Evolutionary conservation across 306 rosid species (phyloP), one percentile per base, ranked within the genome.

Genomic region (Rosa rugosa): DNA sequence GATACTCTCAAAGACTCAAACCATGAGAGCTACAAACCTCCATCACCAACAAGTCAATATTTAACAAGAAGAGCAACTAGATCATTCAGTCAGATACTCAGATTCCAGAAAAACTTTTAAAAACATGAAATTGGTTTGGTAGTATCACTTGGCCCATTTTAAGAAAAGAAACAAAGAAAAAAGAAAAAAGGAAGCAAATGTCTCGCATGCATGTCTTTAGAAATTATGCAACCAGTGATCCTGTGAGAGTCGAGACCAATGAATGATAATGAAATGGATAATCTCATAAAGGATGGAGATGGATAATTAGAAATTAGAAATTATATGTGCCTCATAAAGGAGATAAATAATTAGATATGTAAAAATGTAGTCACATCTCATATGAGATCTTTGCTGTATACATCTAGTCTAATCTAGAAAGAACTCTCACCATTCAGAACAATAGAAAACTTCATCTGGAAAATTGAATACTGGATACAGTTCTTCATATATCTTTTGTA

Each of bases 391-490:
- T 40, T 17, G 13, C 49, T 40, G 49, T 18, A 17, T 25, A 16
- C 20, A 31, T 64, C 34, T 12, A 20, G 14, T 66, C 45, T 17
- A 41, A 68, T 68, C 51, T 68, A n/a, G 49, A 20, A 20, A 42
- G 36, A 42, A n/a, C 34, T 68, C 72, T 68, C 72, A 41, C 34
- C 14, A 68, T 42, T 68, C 47, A 67, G 47, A 67, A 67, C 71
- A 18, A 18, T 18, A 8, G 13, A 8, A 36, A 17, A 42, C 13
- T 42, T 20, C 42, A 11, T 40, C 46, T 13, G 53, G 76, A 71
- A 34, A 59, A 57, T 23, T 51, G 65, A 66, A 38, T 3, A 40
- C 12, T 54, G 46, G 49, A 34, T 5, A 42, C 36, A 68, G 22
- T 11, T 20, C 41, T 60, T 79, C 60, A 80, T 1, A 5, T 20